Percentiles rank a stretch among this genome's conserved stretches.
These are phyloP conservation scores for Neocucurbitaria cava DNA, from an alignment of 2,329 filamentous ascomycete genomes.

Conservation along the genomic window DNA sequence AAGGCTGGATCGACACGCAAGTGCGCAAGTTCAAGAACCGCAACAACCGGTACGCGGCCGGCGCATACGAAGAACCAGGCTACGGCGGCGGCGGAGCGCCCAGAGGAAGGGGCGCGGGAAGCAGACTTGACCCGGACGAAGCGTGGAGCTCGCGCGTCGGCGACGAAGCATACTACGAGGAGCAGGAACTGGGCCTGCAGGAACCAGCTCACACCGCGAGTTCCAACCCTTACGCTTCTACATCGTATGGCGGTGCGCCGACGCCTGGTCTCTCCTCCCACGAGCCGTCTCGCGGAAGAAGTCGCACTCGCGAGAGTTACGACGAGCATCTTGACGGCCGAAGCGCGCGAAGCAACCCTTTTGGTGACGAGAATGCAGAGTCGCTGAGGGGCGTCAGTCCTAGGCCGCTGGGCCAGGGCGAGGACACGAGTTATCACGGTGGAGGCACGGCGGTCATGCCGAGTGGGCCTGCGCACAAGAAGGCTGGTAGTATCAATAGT, in stretches of 20 bases:
- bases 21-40: constrained; percentile 69
- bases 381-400: constrained; percentile 75
- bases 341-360: constrained; percentile 39
- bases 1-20: constrained; percentile 76
- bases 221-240: constrained; percentile 39
- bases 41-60: constrained; percentile 70
- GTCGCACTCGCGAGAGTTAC: constrained; percentile 56
- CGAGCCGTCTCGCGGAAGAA: constrained; percentile 53
- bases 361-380: constrained; percentile 52
- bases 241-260: constrained; percentile 37
- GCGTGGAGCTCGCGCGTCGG: constrained; percentile 85
- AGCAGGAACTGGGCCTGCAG: constrained; percentile 72
- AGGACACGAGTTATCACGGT: constrained; percentile 49
- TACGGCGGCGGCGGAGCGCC: constrained; percentile 37
- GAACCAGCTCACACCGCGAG: constrained; percentile 51
- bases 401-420: constrained; percentile 66
- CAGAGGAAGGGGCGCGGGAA: constrained; percentile 53
- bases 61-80: constrained; percentile 74
- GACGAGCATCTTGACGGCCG: constrained; percentile 44
- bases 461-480: constrained; percentile 44
- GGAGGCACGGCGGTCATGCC: constrained; percentile 50
- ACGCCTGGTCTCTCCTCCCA: constrained; percentile 21
- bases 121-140: constrained; percentile 80
- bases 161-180: constrained; percentile 78
- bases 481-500: constrained; percentile 41